phyloP scores from a whole-genome alignment of 2,329 filamentous ascomycete species.

The Pyrenophora graminea region DNA sequence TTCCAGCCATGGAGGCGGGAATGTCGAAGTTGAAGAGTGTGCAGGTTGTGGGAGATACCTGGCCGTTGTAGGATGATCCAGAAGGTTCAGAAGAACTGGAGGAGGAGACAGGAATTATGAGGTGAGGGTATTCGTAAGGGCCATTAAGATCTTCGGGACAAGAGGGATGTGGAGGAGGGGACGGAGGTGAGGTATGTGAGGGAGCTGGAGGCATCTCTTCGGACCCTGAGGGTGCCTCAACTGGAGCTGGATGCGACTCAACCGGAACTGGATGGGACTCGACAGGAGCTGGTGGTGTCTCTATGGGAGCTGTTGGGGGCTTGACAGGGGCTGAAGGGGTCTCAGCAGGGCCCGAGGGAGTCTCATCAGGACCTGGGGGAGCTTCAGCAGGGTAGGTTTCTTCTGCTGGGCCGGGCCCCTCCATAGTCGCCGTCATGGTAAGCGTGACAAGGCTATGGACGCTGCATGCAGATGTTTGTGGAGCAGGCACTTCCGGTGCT shows the following conservation, averaged over 20 bases:
- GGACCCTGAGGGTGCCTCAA: too few relatives aligned
- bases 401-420: background rate
- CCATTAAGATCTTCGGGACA: constrained; percentile 35
- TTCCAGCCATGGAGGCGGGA: constrained; percentile 56
- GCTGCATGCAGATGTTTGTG: background rate
- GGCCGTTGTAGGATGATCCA: constrained; percentile 62
- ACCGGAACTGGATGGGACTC: too few relatives aligned
- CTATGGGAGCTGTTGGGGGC: background rate
- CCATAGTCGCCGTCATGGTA: background rate
- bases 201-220: background rate
- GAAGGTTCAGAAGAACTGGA: constrained; percentile 56
- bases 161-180: background rate
- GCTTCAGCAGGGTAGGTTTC: background rate
- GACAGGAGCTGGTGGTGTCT: too few relatives aligned
- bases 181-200: constrained; percentile 18
- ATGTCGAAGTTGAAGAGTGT: constrained; percentile 74
- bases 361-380: background rate
- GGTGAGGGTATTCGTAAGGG: constrained; percentile 45
- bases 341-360: background rate
- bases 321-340: background rate
- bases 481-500: background rate
- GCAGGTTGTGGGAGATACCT: constrained; percentile 49
- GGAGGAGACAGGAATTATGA: constrained; percentile 65
- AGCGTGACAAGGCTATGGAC: background rate
- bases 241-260: too few relatives aligned